Evolutionary conservation across 2,329 filamentous ascomycete genomes (phyloP), one percentile per base, ranked within the genome.

Genomic region (Neodidymelliopsis sp.): DNA sequence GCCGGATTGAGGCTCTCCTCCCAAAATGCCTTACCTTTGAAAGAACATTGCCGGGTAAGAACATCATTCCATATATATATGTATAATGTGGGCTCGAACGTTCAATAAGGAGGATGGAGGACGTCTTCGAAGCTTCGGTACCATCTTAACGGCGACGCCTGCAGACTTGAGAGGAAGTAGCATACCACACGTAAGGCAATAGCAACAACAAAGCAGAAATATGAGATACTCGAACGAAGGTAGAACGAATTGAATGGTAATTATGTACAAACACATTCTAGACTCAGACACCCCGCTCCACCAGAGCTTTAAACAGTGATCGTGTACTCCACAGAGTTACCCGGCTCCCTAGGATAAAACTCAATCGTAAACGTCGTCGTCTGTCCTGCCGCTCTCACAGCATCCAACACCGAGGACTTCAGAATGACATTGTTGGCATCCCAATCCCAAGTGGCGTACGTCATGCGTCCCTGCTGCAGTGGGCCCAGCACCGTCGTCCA

Each of bases 401-500:
- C 75, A 36, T 77, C 69, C 27, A 83, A 62, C 0, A 77, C 77
- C 2, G 70, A 64, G 0, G 73, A 63, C 3, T 71, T 77, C n/a
- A 84, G 53, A 3, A 81, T 76, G 1, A 84, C 69, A 44, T 76
- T 64, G 12, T 65, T 59, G 1, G 61, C 72, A 50, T 81, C 77
- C 71, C 76, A 84, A 38, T 78, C 77, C 76, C 78, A 85, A 46
- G 65, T 73, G 7, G 62, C 71, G 47, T 77, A 83, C 2, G 82
- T 84, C 53, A 67, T 65, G 7, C 70, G 44, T 0, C 57, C 72
- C 54, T 81, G 74, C 59, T 84, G 81, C 18, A 85, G 62, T 2
- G 77, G 73, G 0, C 79, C 78, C 1, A 84, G 66, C 22, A 75
- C 82, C 58, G 75, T 65, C 0, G 83, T 85, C 80, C 80, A 86